phyloP scores from a whole-genome alignment of 306 rosid species.

The Vicia sativa region DNA sequence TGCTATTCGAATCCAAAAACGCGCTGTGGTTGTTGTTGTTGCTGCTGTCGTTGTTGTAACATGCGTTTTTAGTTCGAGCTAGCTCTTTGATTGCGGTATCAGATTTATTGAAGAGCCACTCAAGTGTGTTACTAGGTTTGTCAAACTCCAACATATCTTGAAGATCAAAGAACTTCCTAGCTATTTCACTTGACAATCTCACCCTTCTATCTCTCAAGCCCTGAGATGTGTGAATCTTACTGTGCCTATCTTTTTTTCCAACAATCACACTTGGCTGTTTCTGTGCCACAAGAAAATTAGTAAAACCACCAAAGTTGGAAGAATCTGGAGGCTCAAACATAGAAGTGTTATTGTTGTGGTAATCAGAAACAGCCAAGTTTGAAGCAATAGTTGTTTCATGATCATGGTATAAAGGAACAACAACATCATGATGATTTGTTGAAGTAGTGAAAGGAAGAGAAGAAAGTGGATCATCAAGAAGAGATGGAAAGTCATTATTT shows the following conservation, averaged over 20 bases:
- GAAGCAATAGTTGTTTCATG: background rate
- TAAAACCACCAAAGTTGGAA: background rate
- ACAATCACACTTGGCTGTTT: background rate
- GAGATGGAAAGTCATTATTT: conserved; percentile 32
- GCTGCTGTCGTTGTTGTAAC: background rate
- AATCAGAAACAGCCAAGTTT: background rate
- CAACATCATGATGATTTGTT: conserved; percentile 1
- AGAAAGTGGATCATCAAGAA: conserved; percentile 39
- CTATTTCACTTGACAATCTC: conserved; percentile 72
- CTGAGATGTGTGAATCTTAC: conserved; percentile 88
- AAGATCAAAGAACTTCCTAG: conserved; percentile 89
- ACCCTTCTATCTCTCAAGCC: conserved; percentile 87
- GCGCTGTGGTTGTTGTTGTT: background rate
- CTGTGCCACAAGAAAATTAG: conserved; percentile 31
- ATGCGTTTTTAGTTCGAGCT: conserved; percentile 36
- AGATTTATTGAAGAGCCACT: conserved; percentile 79
- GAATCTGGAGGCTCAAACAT: conserved; percentile 24
- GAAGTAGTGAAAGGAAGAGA: conserved; percentile 36
- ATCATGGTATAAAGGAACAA: conserved; percentile 32
- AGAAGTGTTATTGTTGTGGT: background rate
- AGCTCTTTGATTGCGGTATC: conserved; percentile 62
- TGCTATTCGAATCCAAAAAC: conserved; percentile 33
- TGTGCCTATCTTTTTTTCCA: conserved; percentile 77
- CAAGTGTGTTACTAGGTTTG: conserved; percentile 88
- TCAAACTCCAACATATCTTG: conserved; percentile 91